Evolutionary conservation across 1,284 basidiomycete species (phyloP).

Genomic region (Coniferiporia sulphurascens): DNA sequence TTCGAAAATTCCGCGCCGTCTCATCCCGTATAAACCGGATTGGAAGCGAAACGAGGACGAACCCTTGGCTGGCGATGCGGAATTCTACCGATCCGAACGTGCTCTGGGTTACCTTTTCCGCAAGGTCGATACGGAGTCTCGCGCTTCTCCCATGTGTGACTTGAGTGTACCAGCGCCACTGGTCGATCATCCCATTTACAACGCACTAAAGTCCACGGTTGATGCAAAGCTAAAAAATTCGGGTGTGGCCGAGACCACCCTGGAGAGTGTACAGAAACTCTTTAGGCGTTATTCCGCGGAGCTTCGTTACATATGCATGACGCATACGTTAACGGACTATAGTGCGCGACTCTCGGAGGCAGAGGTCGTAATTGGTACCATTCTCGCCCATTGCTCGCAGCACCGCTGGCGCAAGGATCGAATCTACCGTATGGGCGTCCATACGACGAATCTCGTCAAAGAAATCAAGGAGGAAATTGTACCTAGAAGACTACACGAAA

Average conservation of each 20-base stretch:
- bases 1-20: conserved; percentile 38
- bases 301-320: conserved; percentile 62
- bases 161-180: not conserved
- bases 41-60: conserved; percentile 69
- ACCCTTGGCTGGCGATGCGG: conserved; percentile 43
- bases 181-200: conserved; percentile 3
- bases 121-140: conserved; percentile 39
- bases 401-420: conserved; percentile 55
- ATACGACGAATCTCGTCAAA: conserved; percentile 48
- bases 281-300: conserved; percentile 58
- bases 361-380: conserved; percentile 69
- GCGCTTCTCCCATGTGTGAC: not conserved
- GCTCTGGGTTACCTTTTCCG: conserved; percentile 69
- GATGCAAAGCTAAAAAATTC: conserved; percentile 2
- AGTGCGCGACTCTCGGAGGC: conserved; percentile 59
- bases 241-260: conserved; percentile 2
- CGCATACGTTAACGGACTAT: conserved; percentile 58
- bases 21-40: conserved; percentile 68
- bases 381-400: conserved; percentile 60
- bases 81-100: conserved; percentile 65
- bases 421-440: conserved; percentile 57
- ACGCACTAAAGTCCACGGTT: not conserved
- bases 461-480: conserved; percentile 46
- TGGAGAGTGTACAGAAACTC: conserved; percentile 33
- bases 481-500: conserved; percentile 24